Evolutionary conservation across 1,139 yeast species (phyloP).

Genomic region (Yamadazyma mexicana): DNA sequence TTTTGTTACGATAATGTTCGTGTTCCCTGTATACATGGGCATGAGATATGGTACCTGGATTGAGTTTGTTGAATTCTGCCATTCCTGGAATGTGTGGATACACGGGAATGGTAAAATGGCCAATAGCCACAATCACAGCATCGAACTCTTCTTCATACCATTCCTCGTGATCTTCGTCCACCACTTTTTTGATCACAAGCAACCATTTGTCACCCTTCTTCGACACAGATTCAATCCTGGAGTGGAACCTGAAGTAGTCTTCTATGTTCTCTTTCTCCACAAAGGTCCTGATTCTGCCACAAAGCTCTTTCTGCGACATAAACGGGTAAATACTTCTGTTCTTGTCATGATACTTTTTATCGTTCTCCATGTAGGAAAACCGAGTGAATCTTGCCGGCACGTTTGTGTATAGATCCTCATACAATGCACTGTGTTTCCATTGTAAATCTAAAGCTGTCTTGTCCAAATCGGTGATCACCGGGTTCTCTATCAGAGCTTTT

Average conservation of each 20-base stretch:
- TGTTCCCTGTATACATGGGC: conserved; percentile 59
- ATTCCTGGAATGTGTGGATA: conserved; percentile 54
- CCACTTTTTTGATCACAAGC: conserved; percentile 30
- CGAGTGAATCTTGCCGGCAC: conserved; percentile 45
- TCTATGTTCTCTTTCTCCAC: conserved; percentile 28
- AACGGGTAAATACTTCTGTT: conserved; percentile 37
- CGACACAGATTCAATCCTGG: conserved; percentile 38
- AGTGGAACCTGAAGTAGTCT: conserved; percentile 34
- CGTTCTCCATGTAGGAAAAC: conserved; percentile 38
- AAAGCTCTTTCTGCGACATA: conserved; percentile 39
- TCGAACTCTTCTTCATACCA: conserved; percentile 49
- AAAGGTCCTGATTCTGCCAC: conserved; percentile 28
- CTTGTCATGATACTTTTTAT: conserved; percentile 25
- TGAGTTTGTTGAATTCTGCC: conserved; percentile 42
- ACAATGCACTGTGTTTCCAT: conserved; percentile 46
- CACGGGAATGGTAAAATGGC: conserved; percentile 54
- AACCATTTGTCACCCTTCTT: conserved; percentile 43
- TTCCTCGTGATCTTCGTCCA: conserved; percentile 19
- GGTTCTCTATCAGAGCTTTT: conserved; percentile 18
- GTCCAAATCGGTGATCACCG: conserved; percentile 15
- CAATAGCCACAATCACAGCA: conserved; percentile 53
- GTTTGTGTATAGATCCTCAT: conserved; percentile 45
- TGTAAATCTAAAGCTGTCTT: conserved; percentile 21
- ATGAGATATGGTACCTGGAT: conserved; percentile 54
- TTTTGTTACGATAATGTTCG: conserved; percentile 41